Conservation (phyloP, 805 yeast genomes). For the Myxozyma lipomycoides region DNA sequence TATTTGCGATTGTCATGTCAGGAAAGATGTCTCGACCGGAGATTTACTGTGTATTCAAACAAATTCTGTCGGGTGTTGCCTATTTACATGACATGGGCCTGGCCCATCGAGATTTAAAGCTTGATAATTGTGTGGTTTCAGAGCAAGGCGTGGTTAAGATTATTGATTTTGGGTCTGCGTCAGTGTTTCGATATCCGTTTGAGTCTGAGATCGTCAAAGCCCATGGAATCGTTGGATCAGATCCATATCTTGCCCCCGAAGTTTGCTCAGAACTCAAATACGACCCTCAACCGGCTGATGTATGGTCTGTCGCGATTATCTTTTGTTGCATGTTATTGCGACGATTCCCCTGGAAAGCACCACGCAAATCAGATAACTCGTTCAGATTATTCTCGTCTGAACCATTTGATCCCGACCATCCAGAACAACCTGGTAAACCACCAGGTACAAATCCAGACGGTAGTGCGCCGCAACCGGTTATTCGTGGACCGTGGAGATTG, state of each 20-base stretch:
- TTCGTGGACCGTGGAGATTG: slow-evolving; percentile 68
- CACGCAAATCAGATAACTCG: slow-evolving; percentile 70
- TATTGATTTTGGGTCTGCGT: slow-evolving; percentile 92
- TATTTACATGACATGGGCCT: slow-evolving; percentile 78
- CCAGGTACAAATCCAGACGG: slow-evolving; percentile 27
- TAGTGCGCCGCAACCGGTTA: slow-evolving; percentile 40
- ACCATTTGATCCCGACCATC: slow-evolving; percentile 25
- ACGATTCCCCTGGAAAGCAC: slow-evolving; percentile 94
- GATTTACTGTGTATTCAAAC: slow-evolving; percentile 76
- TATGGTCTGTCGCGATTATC: slow-evolving; percentile 92
- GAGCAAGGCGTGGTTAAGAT: slow-evolving; percentile 71
- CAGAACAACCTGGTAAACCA: slow-evolving; percentile 28
- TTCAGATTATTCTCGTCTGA: slow-evolving; percentile 61
- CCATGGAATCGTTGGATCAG: slow-evolving; percentile 88
- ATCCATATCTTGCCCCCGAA: slow-evolving; percentile 94
- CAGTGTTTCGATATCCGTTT: slow-evolving; percentile 67
- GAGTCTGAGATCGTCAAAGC: slow-evolving; percentile 58
- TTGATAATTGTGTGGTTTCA: slow-evolving; percentile 88
- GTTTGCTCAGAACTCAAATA: slow-evolving; percentile 57
- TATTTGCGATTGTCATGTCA: slow-evolving; percentile 88
- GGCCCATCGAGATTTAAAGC: slow-evolving; percentile 88
- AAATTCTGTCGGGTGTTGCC: slow-evolving; percentile 67
- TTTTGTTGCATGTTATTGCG: slow-evolving; percentile 84
- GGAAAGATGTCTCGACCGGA: slow-evolving; percentile 71
- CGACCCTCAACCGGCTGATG: slow-evolving; percentile 84